These are phyloP conservation scores for Astrocystis sublimbata DNA, from an alignment of 495 filamentous ascomycete genomes.

Conservation along the genomic window DNA sequence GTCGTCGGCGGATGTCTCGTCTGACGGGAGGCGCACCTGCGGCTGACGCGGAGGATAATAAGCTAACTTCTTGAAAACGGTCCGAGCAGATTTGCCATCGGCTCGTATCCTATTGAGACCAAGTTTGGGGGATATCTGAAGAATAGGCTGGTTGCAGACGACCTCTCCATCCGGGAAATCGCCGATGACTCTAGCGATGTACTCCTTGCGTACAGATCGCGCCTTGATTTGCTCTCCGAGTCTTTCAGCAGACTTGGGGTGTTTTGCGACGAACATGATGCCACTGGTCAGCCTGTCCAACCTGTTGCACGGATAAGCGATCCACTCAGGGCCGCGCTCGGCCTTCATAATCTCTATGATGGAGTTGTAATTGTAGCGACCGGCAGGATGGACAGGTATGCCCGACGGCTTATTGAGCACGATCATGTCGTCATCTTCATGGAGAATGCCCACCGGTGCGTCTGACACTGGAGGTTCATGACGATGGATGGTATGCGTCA, in stretches of 20 bases:
- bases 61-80: conserved; percentile 84
- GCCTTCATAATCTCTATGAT: conserved; percentile 89
- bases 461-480: conserved; percentile 91
- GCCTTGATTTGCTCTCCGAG: conserved; percentile 69
- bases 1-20: conserved; percentile 24
- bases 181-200: conserved; percentile 86
- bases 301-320: conserved; percentile 83
- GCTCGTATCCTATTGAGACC: conserved; percentile 91
- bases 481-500: conserved; percentile 91
- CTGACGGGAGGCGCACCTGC: conserved; percentile 13
- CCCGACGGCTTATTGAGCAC: conserved; percentile 97
- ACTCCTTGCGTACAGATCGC: conserved; percentile 87
- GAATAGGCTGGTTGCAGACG: conserved; percentile 88
- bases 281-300: conserved; percentile 94
- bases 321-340: conserved; percentile 66
- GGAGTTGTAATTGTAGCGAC: conserved; percentile 92
- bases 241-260: conserved; percentile 72
- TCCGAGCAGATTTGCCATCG: conserved; percentile 84
- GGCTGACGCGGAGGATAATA: conserved; percentile 70
- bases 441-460: conserved; percentile 75
- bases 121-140: conserved; percentile 91
- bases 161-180: conserved; percentile 83
- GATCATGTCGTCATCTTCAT: conserved; percentile 88
- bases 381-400: conserved; percentile 90
- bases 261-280: conserved; percentile 96